Percentiles rank a stretch among this genome's conserved stretches.
Conservation (phyloP, 139 green algal genomes). For the Coelastrella sp. region DNA sequence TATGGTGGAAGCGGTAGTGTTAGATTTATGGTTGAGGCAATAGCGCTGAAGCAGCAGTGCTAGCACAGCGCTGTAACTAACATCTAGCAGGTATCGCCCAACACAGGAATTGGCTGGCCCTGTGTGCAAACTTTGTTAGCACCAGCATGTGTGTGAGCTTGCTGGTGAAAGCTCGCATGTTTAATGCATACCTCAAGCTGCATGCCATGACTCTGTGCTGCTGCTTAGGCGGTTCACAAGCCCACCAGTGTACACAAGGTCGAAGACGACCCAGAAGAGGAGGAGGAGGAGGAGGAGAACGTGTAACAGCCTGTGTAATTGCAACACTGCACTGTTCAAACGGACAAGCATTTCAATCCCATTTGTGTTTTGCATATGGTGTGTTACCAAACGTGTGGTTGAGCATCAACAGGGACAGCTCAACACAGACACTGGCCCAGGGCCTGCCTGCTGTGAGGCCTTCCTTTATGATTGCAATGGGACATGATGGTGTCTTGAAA, state of each 20-base stretch:
- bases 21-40: too few species aligned
- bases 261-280: neutral
- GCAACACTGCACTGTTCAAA: too few species aligned
- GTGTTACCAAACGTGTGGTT: too few species aligned
- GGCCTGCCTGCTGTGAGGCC: too few species aligned
- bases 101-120: neutral
- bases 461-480: too few species aligned
- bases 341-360: too few species aligned
- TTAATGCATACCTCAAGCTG: neutral
- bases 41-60: too few species aligned
- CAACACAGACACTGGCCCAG: too few species aligned
- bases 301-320: too few species aligned
- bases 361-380: too few species aligned
- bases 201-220: neutral
- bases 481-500: neutral
- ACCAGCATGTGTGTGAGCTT: neutral
- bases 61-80: neutral
- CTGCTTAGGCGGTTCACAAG: conserved; percentile 31
- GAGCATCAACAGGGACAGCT: too few species aligned
- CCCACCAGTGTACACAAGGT: conserved; percentile 21
- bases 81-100: neutral
- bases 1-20: too few species aligned
- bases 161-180: neutral
- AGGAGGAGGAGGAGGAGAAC: neutral
- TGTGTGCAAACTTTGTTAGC: neutral